Conservation (phyloP, 306 rosid genomes). For the Senna tora region DNA sequence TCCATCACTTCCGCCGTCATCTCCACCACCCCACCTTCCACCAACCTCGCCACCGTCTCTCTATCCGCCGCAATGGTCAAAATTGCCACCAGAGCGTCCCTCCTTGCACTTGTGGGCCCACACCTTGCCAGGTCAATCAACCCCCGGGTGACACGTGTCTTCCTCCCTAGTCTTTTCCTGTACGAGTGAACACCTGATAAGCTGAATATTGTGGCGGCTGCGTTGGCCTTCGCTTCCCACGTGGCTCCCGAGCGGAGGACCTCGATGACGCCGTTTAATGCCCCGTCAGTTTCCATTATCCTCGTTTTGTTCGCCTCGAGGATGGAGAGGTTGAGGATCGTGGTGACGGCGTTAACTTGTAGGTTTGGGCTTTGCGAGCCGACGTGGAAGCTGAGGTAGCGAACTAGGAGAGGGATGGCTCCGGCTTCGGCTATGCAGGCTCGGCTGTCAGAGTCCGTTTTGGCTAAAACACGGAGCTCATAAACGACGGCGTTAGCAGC, state of each 20-base stretch:
- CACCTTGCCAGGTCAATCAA: slow-evolving; percentile 62
- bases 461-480: slow-evolving; percentile 78
- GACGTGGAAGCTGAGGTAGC: slow-evolving; percentile 43
- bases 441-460: slow-evolving; percentile 80
- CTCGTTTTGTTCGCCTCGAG: slow-evolving; percentile 66
- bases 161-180: slow-evolving; percentile 70
- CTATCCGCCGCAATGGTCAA: slow-evolving; percentile 72
- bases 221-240: slow-evolving; percentile 97
- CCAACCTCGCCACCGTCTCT: slow-evolving; percentile 62
- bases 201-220: slow-evolving; percentile 85
- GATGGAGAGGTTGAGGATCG: slow-evolving; percentile 78
- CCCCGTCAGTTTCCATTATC: slow-evolving; percentile 87
- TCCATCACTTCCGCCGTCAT: slow-evolving; percentile 55
- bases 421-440: slow-evolving; percentile 80
- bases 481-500: slow-evolving; percentile 64
- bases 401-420: slow-evolving; percentile 70
- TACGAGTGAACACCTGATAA: slow-evolving; percentile 52
- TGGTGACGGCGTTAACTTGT: slow-evolving; percentile 85
- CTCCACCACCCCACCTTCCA: slow-evolving; percentile 71
- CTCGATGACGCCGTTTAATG: slow-evolving; percentile 64
- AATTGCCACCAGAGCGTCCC: slow-evolving; percentile 83
- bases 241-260: slow-evolving; percentile 68
- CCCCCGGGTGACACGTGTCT: slow-evolving; percentile 63
- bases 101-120: slow-evolving; percentile 60
- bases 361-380: slow-evolving; percentile 49